A percentile compares a stretch with the other conserved stretches of the same genome.
Evolutionary conservation across 139 green algal species (phyloP).

Genomic region (Klebsormidium nitens): DNA sequence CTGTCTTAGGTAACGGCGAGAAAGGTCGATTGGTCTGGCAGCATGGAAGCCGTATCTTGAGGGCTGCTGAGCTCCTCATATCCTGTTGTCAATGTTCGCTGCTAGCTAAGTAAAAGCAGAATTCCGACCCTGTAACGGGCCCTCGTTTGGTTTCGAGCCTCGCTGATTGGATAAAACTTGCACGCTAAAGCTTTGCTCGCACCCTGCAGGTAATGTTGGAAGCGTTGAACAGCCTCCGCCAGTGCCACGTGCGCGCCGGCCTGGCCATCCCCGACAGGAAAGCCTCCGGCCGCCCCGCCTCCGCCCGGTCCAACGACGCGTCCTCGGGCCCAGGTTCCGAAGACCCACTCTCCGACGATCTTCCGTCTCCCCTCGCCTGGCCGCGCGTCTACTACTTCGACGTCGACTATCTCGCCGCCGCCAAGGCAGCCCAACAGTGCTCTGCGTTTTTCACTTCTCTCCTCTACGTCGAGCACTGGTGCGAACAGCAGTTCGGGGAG

Average conservation of each 20-base stretch:
- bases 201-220: slow-evolving; percentile 20
- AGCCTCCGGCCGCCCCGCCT: background rate
- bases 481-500: slow-evolving; percentile 46
- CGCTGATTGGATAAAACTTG: too few species aligned
- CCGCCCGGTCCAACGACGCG: background rate
- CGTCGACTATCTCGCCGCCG: slow-evolving; percentile 63
- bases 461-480: slow-evolving; percentile 69
- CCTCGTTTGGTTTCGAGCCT: too few species aligned
- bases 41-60: too few species aligned
- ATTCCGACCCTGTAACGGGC: too few species aligned
- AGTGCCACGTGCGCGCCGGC: background rate
- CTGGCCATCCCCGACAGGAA: background rate
- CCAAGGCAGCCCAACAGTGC: slow-evolving; percentile 50
- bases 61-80: too few species aligned
- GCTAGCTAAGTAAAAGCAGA: too few species aligned
- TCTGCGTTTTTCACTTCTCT: slow-evolving; percentile 63
- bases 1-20: too few species aligned
- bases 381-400: slow-evolving; percentile 67
- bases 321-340: background rate
- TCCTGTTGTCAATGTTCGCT: too few species aligned
- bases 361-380: slow-evolving; percentile 8
- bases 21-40: too few species aligned
- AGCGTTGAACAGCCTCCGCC: slow-evolving; percentile 28
- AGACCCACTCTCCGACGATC: background rate
- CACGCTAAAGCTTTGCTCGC: too few species aligned